Base-by-base conservation (phyloP, 371 early-diverging fungal species). In the Choanephora cucurbitarum region DNA sequence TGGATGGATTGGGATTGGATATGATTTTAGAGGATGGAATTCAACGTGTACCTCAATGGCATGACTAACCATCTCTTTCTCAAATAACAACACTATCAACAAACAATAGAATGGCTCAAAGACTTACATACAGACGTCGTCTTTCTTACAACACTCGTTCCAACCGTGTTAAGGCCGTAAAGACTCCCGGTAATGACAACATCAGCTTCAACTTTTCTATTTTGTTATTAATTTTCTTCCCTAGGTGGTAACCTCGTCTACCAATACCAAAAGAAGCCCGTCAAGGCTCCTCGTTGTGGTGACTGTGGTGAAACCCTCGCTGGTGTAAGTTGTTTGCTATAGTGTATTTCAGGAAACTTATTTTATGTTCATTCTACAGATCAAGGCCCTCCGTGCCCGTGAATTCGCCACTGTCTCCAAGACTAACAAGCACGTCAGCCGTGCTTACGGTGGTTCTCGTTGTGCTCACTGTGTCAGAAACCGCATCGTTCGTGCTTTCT, bases 71-170 rank as follows among this genome's bases (percentile, higher is more conserved):
- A 37, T 11, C 9, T 14, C 37, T 13, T 7, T 11, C 2, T 13
- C 37, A n/a, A n/a, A n/a, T n/a, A n/a, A n/a, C n/a, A 37, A 37
- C 14, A 13, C 37, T 28, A 28, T 52, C 28, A 28, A 28, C 28
- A 28, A 56, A 52, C 53, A 63, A 68, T 66, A 76, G 37, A 37
- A 87, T 87, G 88, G 86, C 78, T 75, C 96, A 96, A 81, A 92
- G 98, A 83, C 87, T 96, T 62, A 94, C 92, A 53, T 98, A 97
- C 89, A 88, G 97, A 75, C 91, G 97, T 68, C 91, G 96, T 72
- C 84, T 93, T 69, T 95, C 97, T 68, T 98, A 97, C 93, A 96
- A 97, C 94, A 98, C 98, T 79, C 90, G 90, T 79, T 95, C 96
- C 73, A 98, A 98, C 94, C 87, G 93, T 81, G 88, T 89, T 77